Conservation (phyloP, 441 rosid genomes). For the Populus hybrid region DNA sequence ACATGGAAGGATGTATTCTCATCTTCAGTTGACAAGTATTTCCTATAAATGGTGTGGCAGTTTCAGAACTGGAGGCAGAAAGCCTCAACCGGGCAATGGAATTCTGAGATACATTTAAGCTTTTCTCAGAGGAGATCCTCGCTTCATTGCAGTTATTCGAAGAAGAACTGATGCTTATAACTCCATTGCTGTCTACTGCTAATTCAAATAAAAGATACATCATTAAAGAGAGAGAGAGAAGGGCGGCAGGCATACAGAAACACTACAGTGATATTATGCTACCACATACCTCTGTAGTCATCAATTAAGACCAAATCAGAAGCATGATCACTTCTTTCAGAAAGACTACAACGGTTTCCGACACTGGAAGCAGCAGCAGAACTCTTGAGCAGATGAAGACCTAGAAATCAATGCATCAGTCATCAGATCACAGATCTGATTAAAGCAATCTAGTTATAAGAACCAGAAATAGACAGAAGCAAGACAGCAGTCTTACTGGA, state of each 20-base stretch:
- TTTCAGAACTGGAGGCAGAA: slow-evolving; percentile 43
- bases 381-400: slow-evolving; percentile 42
- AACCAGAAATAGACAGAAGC: neutral
- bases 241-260: neutral
- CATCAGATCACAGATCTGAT: slow-evolving; percentile 22
- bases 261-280: slow-evolving; percentile 17
- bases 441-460: neutral
- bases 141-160: slow-evolving; percentile 40
- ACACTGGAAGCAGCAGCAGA: slow-evolving; percentile 26
- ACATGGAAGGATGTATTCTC: slow-evolving; percentile 48
- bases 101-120: slow-evolving; percentile 44
- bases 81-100: slow-evolving; percentile 40
- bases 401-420: slow-evolving; percentile 40
- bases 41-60: slow-evolving; percentile 38
- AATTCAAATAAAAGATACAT: slow-evolving; percentile 20
- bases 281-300: slow-evolving; percentile 47
- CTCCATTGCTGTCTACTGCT: slow-evolving; percentile 54
- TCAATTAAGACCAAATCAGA: slow-evolving; percentile 36
- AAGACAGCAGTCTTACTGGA: slow-evolving; percentile 50
- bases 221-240: neutral
- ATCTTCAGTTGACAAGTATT: slow-evolving; percentile 43
- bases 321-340: slow-evolving; percentile 33
- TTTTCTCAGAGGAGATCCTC: slow-evolving; percentile 31
- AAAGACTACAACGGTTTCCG: slow-evolving; percentile 29
- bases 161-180: slow-evolving; percentile 55